Evolutionary conservation across 2,329 filamentous ascomycete species (phyloP), one percentile per base, ranked within the genome.

Genomic region (Fusarium praegraminearum): DNA sequence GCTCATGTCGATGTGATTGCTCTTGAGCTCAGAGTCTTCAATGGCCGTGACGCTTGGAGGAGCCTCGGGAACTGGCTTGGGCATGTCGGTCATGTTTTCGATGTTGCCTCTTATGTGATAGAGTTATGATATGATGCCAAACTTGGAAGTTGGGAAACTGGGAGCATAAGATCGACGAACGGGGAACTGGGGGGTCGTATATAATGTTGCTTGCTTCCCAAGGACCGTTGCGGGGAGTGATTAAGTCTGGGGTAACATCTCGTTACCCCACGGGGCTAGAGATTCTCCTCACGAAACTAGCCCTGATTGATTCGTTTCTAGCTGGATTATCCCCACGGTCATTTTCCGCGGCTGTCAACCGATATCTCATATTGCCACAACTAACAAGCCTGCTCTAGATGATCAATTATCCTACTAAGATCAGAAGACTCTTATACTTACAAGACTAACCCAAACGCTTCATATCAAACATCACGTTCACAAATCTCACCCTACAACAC

Each of bases 241-340:
- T 22, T 13, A 43, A 43, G 20, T 43, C 40, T 16, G 40, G 40
- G 40, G 40, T 43, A 43, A 22, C 13, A 24, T 16, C 13, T 22
- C 2, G 13, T 43, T 43, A 55, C 56, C 56, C 56, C 56, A 54
- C 28, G 56, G 56, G 56, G 56, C 44, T 49, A n/a, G 22, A 24
- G 13, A n/a, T 32, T 40, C 47, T 54, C 55, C 55, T 24, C 47
- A 36, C 15, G 22, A 20, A 18, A 20, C 16, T 16, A 16, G 20
- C 28, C 28, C 13, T 9, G 5, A 6, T 49, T 12, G 46, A 35
- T 22, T 10, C 30, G 8, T 13, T 2, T 7, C 11, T 26, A 22
- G 4, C 24, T 56, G 33, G 44, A 50, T 9, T 36, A n/a, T 58
- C 7, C 16, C 56, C 56, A 35, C 47, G 55, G 55, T 11, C 22